A percentile compares a stretch with the other conserved stretches of the same genome.
These are phyloP conservation scores for Mucor ambiguus DNA, from an alignment of 371 early-diverging fungal species.

Conservation along the genomic window DNA sequence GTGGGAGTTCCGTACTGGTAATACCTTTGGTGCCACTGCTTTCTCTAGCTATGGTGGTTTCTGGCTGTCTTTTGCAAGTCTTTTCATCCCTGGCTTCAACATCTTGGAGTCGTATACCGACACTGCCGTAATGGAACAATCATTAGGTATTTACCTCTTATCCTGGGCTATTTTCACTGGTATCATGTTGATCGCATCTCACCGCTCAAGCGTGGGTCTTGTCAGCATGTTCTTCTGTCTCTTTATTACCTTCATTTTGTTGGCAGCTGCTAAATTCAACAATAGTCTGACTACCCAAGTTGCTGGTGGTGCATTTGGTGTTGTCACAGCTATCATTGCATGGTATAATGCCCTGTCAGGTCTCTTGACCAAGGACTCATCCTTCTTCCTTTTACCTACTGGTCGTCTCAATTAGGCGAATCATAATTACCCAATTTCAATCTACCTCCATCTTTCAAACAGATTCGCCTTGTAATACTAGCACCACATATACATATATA, in stretches of 20 bases:
- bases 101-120: constrained; percentile 49
- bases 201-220: constrained; percentile 64
- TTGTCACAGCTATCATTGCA: constrained; percentile 69
- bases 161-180: constrained; percentile 72
- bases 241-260: constrained; percentile 64
- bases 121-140: constrained; percentile 49
- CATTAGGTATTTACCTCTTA: constrained; percentile 69
- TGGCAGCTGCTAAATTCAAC: constrained; percentile 54
- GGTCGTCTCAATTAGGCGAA: constrained; percentile 43
- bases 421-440: background rate
- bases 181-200: constrained; percentile 68
- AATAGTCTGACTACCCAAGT: constrained; percentile 34
- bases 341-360: constrained; percentile 76
- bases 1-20: constrained; percentile 80
- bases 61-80: constrained; percentile 76
- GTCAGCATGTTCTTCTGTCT: constrained; percentile 66
- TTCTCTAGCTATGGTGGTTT: constrained; percentile 80
- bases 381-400: constrained; percentile 61
- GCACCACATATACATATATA: background rate
- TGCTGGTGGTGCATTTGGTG: constrained; percentile 70
- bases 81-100: constrained; percentile 62
- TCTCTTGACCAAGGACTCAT: constrained; percentile 59
- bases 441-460: background rate
- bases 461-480: constrained; percentile 3
- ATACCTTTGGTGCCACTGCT: constrained; percentile 85